A percentile compares a stretch with the other conserved stretches of the same genome.
Evolutionary conservation across 768 basidiomycete species (phyloP).

Genomic region (Imleria badia): DNA sequence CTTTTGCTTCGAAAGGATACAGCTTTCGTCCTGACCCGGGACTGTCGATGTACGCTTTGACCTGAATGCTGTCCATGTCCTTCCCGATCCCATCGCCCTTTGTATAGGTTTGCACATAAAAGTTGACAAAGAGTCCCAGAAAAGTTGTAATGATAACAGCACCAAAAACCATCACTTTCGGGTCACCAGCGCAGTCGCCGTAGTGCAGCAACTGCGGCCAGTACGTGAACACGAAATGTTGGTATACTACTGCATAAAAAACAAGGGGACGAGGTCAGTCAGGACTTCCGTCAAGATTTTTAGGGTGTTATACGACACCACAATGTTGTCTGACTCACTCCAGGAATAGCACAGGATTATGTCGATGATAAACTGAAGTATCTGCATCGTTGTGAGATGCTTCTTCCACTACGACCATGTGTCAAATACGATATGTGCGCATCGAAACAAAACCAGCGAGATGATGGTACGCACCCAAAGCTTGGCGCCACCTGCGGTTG

Average conservation of each 20-base stretch:
- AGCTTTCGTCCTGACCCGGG: too few relatives aligned
- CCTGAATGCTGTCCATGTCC: neutral
- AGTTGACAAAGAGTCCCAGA: slow-evolving; percentile 25
- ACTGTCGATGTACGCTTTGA: neutral
- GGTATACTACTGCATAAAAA: slow-evolving; percentile 21
- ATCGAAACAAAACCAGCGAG: neutral
- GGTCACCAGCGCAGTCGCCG: slow-evolving; percentile 27
- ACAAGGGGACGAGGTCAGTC: neutral
- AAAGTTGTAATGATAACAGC: slow-evolving; percentile 19
- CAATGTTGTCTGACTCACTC: slow-evolving; percentile 17
- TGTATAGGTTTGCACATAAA: slow-evolving; percentile 26
- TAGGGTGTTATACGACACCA: neutral
- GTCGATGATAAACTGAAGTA: slow-evolving; percentile 24
- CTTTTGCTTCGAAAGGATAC: too few relatives aligned
- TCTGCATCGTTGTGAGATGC: too few relatives aligned
- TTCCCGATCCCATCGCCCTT: slow-evolving; percentile 1
- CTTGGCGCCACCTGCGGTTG: slow-evolving; percentile 67
- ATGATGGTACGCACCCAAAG: slow-evolving; percentile 19
- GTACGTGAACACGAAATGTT: slow-evolving; percentile 27
- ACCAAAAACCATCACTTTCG: slow-evolving; percentile 14
- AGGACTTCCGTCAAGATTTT: neutral
- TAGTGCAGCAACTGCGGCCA: slow-evolving; percentile 24
- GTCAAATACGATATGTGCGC: neutral
- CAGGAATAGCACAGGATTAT: slow-evolving; percentile 21
- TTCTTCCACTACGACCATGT: too few relatives aligned